phyloP scores from a whole-genome alignment of 495 filamentous ascomycete species.

The Staphylotrichum tortipilum region DNA sequence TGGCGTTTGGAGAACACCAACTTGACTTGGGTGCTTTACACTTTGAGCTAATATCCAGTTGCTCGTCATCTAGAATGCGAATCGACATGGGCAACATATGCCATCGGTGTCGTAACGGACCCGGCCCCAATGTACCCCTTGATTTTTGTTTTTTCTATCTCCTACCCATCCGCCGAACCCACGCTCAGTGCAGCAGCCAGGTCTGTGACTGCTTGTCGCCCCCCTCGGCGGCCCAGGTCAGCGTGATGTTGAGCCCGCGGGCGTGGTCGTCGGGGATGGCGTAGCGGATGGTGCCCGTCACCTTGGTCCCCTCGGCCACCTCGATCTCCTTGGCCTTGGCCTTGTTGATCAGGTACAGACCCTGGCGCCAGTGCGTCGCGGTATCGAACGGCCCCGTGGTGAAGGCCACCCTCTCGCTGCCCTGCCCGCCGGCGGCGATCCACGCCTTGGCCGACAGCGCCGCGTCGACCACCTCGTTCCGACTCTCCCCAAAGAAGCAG shows the following conservation, averaged over 20 bases:
- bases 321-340: constrained; percentile 20
- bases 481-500: constrained; percentile 58
- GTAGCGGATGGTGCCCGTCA: constrained; percentile 41
- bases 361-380: constrained; percentile 85
- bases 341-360: constrained; percentile 44
- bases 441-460: constrained; percentile 23
- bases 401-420: constrained; percentile 55
- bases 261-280: constrained; percentile 39
- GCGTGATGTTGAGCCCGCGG: constrained; percentile 37
- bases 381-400: constrained; percentile 71
- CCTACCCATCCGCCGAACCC: not conserved
- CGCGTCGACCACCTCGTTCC: constrained; percentile 26
- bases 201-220: constrained; percentile 29
- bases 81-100: no score
- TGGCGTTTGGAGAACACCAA: not conserved
- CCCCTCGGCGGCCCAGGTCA: constrained; percentile 32
- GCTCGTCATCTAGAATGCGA: no score
- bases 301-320: constrained; percentile 26
- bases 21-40: no score
- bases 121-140: no score
- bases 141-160: not conserved
- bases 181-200: constrained; percentile 37
- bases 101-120: no score
- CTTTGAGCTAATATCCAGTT: no score
- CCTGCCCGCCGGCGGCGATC: constrained; percentile 18